Base-by-base conservation (phyloP, 1,284 basidiomycete genomes). In the Moesziomyces antarcticus region DNA sequence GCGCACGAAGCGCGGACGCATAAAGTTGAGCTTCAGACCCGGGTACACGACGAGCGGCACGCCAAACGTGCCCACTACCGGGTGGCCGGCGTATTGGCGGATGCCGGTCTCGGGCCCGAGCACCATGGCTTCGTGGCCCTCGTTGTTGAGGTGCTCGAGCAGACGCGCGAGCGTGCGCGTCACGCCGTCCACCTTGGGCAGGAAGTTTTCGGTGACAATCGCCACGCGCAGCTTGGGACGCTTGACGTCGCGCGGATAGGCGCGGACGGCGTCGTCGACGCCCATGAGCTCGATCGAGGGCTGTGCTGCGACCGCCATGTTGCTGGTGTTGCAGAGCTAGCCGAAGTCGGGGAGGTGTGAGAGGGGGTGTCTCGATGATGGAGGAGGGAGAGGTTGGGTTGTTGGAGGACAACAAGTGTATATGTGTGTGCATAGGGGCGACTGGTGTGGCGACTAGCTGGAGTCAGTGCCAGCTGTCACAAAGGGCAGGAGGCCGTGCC, bases 161-260 rank as follows among this genome's bases (percentile, higher is more conserved):
- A 89, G 81, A n/a, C 87, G 84, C 0, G 87, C 87, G 5, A 89
- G 82, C 0, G 88, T 88, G 22, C 88, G 83, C 0, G 88, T 88
- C 2, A 89, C 88, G 11, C 88, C 88, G 73, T 89, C 88, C 37
- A 88, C 82, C 71, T 88, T 88, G 16, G 88, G 88, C 10, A 88
- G 78, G 62, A 88, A 88, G 85, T 88, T 88, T 70, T 89, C 88
- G 84, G 81, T 52, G 37, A 59, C 46, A 55, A 86, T 85, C 18
- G 84, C 85, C 22, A 86, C 78, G 46, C 85, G 78, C 22, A 84
- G 63, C 53, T 82, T 83, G 37, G 69, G 64, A 18, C 81, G 66
- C 70, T 83, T 83, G 59, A 65, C 35, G 37, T 82, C 79, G 53
- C 50, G 54, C 3, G 71, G 66, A 35, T 72, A 67, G 56, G 60